Evolutionary conservation across 345 rosid genomes (phyloP), one percentile per base, ranked within the genome.

Genomic region (Corchorus capsularis): DNA sequence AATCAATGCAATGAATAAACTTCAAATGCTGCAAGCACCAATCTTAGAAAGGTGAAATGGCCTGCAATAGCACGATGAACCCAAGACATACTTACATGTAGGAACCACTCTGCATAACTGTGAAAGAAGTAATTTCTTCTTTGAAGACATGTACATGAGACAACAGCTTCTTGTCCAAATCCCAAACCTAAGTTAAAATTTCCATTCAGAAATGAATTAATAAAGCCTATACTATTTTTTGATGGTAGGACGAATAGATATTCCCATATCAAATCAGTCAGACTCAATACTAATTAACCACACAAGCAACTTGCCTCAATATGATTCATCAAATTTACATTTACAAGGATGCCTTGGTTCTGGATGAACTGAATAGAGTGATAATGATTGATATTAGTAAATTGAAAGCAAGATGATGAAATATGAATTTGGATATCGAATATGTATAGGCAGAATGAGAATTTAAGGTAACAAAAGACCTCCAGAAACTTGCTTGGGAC

Each of bases 281-380:
- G 43, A 76, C 17, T 4, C n/a, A 74, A 47, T 56, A 39, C 6
- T 39, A 20, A n/a, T 20, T 22, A 67, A 35, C 17, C 59, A 41
- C 32, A 50, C n/a, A 6, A 61, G 56, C 16, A 53, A 85, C 88
- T 88, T 86, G 86, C 99, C 94, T 95, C 94, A 41, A 95, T 87
- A 61, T 82, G 92, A 76, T 93, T 90, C 57, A 83, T 91, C 68
- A 79, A 65, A 57, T 89, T 95, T 46, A 92, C 91, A 85, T 89
- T 93, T 68, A 93, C 79, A 78, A 95, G 92, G 67, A 91, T 62
- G 55, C 96, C 93, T 84, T 86, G 91, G 55, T 89, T 92, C 72
- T 87, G 89, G 69, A 91, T 69, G 81, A 95, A 89, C 99, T 95
- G 85, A 13, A 77, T 2, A 65, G 55, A 62, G 78, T 63, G 57